Conservation (phyloP, 345 rosid species). For the Eucalyptus pumila region DNA sequence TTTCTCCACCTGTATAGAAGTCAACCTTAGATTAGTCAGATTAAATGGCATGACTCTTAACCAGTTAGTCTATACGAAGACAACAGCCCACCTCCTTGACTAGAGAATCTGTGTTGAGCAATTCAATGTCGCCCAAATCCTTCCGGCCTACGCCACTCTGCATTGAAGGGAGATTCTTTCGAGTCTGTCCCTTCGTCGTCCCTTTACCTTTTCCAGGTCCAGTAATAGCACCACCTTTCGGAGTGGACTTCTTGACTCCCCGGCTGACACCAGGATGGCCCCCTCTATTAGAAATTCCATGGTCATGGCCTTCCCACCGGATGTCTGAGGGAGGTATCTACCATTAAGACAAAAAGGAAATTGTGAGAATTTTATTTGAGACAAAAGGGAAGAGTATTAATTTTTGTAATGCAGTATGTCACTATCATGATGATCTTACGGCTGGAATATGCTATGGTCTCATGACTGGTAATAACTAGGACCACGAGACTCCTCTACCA, state of each 20-base stretch:
- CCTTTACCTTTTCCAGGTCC: constrained; percentile 84
- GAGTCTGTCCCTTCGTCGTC: constrained; percentile 29
- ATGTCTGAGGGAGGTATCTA: constrained; percentile 91
- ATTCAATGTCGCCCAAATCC: constrained; percentile 75
- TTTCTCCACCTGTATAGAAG: constrained; percentile 58
- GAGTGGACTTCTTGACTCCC: constrained; percentile 51
- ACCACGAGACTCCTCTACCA: not conserved
- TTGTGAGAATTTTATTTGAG: not conserved
- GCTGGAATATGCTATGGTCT: not conserved
- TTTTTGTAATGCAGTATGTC: not conserved
- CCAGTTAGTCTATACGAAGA: not conserved
- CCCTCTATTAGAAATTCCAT: constrained; percentile 56
- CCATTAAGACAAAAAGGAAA: not conserved
- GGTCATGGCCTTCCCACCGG: constrained; percentile 81
- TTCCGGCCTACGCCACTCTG: constrained; percentile 76
- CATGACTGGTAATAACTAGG: not conserved
- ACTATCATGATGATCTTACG: not conserved
- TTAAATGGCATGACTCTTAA: not conserved
- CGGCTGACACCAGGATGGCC: constrained; percentile 75
- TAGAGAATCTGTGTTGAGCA: constrained; percentile 81
- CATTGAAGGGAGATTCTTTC: constrained; percentile 32
- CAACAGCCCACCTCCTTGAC: constrained; percentile 61
- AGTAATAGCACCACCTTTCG: constrained; percentile 53
- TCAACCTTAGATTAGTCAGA: not conserved
- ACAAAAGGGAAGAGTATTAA: not conserved